phyloP scores from a whole-genome alignment of 2,329 filamentous ascomycete species.

The Botrytis byssoidea region DNA sequence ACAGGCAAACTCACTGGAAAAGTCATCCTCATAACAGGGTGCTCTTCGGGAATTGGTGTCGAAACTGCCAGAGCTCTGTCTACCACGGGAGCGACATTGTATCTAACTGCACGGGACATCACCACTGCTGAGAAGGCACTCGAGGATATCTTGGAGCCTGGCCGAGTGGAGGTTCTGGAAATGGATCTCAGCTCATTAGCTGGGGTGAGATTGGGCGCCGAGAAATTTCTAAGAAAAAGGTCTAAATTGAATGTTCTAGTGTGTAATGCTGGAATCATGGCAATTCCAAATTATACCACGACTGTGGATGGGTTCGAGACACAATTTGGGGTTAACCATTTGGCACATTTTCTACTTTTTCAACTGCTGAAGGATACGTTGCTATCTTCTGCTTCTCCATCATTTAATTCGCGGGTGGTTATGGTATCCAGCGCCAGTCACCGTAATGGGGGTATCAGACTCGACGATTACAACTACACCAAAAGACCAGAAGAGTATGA shows the following conservation, averaged over 20 bases:
- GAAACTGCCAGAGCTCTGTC: slow-evolving; percentile 41
- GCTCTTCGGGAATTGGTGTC: slow-evolving; percentile 40
- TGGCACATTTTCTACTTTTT: neutral
- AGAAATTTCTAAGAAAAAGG: slow-evolving; percentile 23
- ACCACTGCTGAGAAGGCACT: slow-evolving; percentile 36
- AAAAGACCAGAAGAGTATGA: neutral
- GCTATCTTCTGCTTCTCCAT: neutral
- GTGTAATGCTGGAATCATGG: neutral
- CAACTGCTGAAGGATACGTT: neutral
- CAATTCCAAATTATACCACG: neutral
- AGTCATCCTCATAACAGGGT: slow-evolving; percentile 40
- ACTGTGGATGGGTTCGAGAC: neutral
- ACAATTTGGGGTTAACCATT: neutral
- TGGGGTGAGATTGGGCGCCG: slow-evolving; percentile 36
- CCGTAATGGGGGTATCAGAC: neutral
- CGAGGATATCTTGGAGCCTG: slow-evolving; percentile 44
- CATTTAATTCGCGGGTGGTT: neutral
- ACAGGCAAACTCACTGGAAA: neutral
- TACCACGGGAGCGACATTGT: slow-evolving; percentile 40
- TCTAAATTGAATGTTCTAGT: neutral
- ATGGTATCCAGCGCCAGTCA: neutral
- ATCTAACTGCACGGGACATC: slow-evolving; percentile 39
- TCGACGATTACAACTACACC: neutral
- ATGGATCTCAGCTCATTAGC: slow-evolving; percentile 39
- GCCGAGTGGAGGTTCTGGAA: slow-evolving; percentile 35